Conservation (phyloP, 2,329 filamentous ascomycete species). For the Atkinsonella texensis region DNA sequence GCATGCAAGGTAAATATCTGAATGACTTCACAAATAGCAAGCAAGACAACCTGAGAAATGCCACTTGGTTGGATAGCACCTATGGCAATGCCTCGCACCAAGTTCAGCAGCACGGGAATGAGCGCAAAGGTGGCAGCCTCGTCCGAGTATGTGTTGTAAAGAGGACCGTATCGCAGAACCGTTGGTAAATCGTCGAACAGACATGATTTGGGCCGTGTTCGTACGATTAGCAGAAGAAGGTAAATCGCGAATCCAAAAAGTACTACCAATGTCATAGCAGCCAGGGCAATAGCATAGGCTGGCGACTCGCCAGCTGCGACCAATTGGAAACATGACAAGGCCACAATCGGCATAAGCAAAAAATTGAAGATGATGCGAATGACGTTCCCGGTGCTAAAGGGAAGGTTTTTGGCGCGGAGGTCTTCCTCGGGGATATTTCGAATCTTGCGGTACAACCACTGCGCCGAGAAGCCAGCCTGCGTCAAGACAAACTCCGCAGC, state of each 20-base stretch:
- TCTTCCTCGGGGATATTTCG: constrained; percentile 72
- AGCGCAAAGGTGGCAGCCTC: constrained; percentile 83
- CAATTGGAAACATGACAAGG: constrained; percentile 83
- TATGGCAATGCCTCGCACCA: constrained; percentile 79
- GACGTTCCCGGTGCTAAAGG: constrained; percentile 69
- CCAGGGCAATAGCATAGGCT: constrained; percentile 58
- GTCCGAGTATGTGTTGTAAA: constrained; percentile 97
- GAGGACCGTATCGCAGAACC: constrained; percentile 75
- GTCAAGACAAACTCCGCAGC: constrained; percentile 53
- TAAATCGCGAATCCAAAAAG: constrained; percentile 65
- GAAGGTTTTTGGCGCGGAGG: constrained; percentile 78
- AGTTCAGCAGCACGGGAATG: constrained; percentile 72
- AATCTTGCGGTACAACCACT: constrained; percentile 64
- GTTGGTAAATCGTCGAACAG: constrained; percentile 91
- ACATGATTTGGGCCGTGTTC: constrained; percentile 69
- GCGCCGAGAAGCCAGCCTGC: constrained; percentile 63
- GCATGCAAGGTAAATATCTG: constrained; percentile 77
- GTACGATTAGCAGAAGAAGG: constrained; percentile 70
- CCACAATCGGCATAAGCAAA: constrained; percentile 76
- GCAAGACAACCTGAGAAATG: constrained; percentile 80
- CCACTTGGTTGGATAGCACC: constrained; percentile 88
- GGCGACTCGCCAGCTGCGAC: constrained; percentile 61
- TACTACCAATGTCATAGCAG: constrained; percentile 60
- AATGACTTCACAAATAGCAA: constrained; percentile 90
- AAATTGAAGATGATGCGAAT: constrained; percentile 87